A percentile compares a stretch with the other conserved stretches of the same genome.
Evolutionary conservation across 306 rosid species (phyloP).

Genomic region (Crataegus laevigata): DNA sequence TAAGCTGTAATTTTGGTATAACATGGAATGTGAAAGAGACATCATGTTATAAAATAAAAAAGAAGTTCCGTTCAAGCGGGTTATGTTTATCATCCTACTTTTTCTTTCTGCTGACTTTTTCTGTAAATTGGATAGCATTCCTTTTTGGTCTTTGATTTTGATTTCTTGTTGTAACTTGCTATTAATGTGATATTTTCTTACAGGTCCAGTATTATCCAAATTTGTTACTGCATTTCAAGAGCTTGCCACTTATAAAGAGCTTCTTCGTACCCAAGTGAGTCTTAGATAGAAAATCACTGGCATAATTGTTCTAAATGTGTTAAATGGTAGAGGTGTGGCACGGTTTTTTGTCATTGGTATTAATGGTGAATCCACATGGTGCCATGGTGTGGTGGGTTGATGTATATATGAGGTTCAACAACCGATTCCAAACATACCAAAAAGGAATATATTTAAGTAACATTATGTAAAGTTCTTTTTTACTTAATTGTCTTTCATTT

Average conservation of each 20-base stretch:
- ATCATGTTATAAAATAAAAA: background rate
- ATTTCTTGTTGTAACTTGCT: conserved; percentile 11
- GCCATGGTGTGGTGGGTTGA: background rate
- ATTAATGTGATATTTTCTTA: conserved; percentile 21
- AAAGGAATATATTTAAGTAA: background rate
- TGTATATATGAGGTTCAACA: background rate
- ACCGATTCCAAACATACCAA: background rate
- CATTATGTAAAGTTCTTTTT: background rate
- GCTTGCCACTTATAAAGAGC: conserved; percentile 89
- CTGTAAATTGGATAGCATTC: background rate
- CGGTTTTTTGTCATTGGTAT: background rate
- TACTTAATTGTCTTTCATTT: background rate
- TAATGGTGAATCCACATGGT: background rate
- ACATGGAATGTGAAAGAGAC: background rate
- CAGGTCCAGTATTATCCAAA: conserved; percentile 94
- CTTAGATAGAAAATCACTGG: conserved; percentile 1
- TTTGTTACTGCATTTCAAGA: conserved; percentile 66
- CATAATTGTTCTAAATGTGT: background rate
- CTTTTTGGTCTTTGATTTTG: background rate
- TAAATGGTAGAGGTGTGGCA: background rate
- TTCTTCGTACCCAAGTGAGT: conserved; percentile 91
- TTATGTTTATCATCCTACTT: background rate
- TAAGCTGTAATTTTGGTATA: background rate
- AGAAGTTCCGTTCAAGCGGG: background rate
- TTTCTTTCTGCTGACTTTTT: background rate